Percentiles rank a stretch among this genome's conserved stretches.
phyloP scores from a whole-genome alignment of 2,329 filamentous ascomycete species.

The Truncatella angustata region DNA sequence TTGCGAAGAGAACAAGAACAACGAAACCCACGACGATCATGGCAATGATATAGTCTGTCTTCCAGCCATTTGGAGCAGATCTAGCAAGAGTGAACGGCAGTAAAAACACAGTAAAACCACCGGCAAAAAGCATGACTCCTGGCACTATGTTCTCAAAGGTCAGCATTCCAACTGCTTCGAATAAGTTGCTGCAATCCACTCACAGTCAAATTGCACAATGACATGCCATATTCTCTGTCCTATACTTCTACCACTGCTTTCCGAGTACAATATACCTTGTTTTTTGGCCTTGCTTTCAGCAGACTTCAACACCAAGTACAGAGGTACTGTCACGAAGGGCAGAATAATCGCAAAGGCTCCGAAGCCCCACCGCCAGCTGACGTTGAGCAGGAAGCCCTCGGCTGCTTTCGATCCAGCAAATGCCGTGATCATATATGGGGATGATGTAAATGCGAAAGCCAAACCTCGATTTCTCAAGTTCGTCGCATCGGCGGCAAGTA shows the following conservation, averaged over 20 bases:
- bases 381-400: conserved; percentile 43
- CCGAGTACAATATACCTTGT: conserved; percentile 35
- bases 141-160: conserved; percentile 26
- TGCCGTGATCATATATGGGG: conserved; percentile 61
- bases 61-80: conserved; percentile 39
- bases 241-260: conserved; percentile 38
- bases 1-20: conserved; percentile 47
- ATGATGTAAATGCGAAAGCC: conserved; percentile 54
- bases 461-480: conserved; percentile 55
- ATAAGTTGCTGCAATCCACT: not conserved
- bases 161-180: not conserved
- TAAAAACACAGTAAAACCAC: conserved; percentile 52
- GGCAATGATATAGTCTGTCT: conserved; percentile 41
- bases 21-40: conserved; percentile 54
- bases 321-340: conserved; percentile 54
- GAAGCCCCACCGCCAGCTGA: conserved; percentile 62
- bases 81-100: conserved; percentile 53
- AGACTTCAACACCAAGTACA: conserved; percentile 48
- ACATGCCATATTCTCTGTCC: conserved; percentile 44
- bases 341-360: conserved; percentile 61
- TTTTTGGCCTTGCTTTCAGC: conserved; percentile 52
- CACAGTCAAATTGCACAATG: conserved; percentile 48
- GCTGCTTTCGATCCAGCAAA: conserved; percentile 53
- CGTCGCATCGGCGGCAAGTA: conserved; percentile 63
- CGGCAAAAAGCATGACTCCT: conserved; percentile 48